phyloP scores from a whole-genome alignment of 2,329 filamentous ascomycete genomes.

The Cladosporium austrohemisphaericum region DNA sequence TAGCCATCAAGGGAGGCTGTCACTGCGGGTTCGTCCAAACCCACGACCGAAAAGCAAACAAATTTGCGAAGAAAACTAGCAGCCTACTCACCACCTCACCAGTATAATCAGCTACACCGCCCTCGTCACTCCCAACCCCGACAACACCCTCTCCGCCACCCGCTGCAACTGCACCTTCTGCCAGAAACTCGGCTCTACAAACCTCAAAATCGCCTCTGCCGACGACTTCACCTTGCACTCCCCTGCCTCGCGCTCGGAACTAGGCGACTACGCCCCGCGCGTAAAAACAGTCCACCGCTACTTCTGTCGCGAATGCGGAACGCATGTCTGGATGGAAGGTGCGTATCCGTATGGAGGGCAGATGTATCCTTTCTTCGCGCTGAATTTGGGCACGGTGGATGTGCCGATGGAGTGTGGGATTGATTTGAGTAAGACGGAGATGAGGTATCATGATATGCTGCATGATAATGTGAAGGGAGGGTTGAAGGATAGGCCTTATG shows the following conservation, averaged over 20 bases:
- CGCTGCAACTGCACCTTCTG: slow-evolving; percentile 16
- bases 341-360: slow-evolving; percentile 8
- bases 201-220: background rate
- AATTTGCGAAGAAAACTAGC: background rate
- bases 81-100: background rate
- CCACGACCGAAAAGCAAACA: background rate
- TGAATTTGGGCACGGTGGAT: slow-evolving; percentile 21
- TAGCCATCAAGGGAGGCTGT: slow-evolving; percentile 3
- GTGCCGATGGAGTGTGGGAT: slow-evolving; percentile 19
- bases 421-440: slow-evolving; percentile 18
- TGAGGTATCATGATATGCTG: slow-evolving; percentile 19
- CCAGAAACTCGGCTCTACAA: slow-evolving; percentile 7
- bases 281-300: slow-evolving; percentile 7
- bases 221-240: slow-evolving; percentile 5
- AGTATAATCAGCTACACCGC: slow-evolving; percentile 15
- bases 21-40: slow-evolving; percentile 11
- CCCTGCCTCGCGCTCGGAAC: slow-evolving; percentile 1
- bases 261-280: slow-evolving; percentile 5
- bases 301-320: slow-evolving; percentile 10
- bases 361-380: slow-evolving; percentile 12
- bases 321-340: slow-evolving; percentile 15
- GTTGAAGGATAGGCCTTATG: background rate
- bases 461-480: slow-evolving; percentile 1
- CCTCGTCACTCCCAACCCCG: background rate
- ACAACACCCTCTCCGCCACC: slow-evolving; percentile 4